Evolutionary conservation across 73 alveolate species (phyloP).

Genomic region (Paramecium octaurelia): DNA sequence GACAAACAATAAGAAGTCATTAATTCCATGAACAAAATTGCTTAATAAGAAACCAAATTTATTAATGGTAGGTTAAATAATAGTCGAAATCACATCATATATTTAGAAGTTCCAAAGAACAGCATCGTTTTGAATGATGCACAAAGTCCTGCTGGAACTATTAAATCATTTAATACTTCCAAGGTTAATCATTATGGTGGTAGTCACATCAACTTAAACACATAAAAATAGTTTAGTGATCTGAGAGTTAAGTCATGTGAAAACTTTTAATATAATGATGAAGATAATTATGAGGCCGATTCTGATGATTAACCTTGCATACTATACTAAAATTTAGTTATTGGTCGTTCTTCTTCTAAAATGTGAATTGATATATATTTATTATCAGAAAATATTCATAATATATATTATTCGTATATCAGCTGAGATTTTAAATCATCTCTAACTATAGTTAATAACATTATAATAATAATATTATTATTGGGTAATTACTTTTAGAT

Average conservation of each 20-base stretch:
- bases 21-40: slow-evolving; percentile 39
- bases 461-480: no score
- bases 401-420: neutral
- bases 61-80: neutral
- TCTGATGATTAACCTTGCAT: slow-evolving; percentile 3
- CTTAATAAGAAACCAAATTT: slow-evolving; percentile 13
- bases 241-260: slow-evolving; percentile 24
- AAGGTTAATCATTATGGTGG: neutral
- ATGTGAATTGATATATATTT: neutral
- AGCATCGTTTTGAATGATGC: neutral
- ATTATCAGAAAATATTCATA: neutral
- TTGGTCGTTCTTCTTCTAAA: slow-evolving; percentile 15
- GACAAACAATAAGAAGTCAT: neutral
- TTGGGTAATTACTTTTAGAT: neutral
- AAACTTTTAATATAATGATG: neutral
- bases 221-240: neutral
- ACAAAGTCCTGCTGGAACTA: neutral
- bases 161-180: slow-evolving; percentile 17
- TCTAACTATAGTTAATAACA: neutral
- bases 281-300: neutral
- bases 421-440: neutral
- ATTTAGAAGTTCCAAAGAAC: slow-evolving; percentile 20
- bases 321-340: neutral
- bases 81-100: neutral
- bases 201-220: neutral